Evolutionary conservation across 352 stramenopile species (phyloP).

Genomic region (Phytophthora litchii): DNA sequence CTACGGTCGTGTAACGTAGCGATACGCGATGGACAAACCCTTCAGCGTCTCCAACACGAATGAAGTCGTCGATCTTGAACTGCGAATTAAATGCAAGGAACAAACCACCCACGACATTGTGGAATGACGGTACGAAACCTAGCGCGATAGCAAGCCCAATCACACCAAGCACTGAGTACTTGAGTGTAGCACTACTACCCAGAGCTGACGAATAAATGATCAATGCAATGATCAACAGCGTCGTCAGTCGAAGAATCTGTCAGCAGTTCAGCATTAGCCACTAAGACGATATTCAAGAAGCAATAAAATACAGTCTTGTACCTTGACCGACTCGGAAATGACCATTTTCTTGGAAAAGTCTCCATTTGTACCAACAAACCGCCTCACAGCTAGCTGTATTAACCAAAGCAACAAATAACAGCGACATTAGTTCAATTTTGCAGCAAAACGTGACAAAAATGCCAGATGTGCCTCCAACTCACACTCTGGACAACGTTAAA

Average conservation of each 20-base stretch:
- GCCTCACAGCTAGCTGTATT: constrained; percentile 70
- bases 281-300: not conserved
- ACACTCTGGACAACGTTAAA: constrained; percentile 90
- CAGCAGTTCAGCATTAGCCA: not conserved
- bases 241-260: constrained; percentile 79
- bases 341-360: constrained; percentile 89
- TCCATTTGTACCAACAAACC: constrained; percentile 79
- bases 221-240: constrained; percentile 77
- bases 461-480: constrained; percentile 19
- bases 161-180: constrained; percentile 85
- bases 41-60: constrained; percentile 73
- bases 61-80: constrained; percentile 90
- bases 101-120: constrained; percentile 87
- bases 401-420: constrained; percentile 13
- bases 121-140: constrained; percentile 87
- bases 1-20: constrained; percentile 83
- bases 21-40: constrained; percentile 86
- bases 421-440: not conserved
- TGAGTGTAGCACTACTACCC: constrained; percentile 71
- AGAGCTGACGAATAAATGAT: constrained; percentile 88
- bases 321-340: constrained; percentile 90
- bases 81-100: constrained; percentile 91
- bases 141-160: constrained; percentile 85
- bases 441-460: not conserved
- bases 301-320: constrained; percentile 11